Conservation (phyloP, 371 early-diverging fungal genomes). For the Parasitella parasitica region DNA sequence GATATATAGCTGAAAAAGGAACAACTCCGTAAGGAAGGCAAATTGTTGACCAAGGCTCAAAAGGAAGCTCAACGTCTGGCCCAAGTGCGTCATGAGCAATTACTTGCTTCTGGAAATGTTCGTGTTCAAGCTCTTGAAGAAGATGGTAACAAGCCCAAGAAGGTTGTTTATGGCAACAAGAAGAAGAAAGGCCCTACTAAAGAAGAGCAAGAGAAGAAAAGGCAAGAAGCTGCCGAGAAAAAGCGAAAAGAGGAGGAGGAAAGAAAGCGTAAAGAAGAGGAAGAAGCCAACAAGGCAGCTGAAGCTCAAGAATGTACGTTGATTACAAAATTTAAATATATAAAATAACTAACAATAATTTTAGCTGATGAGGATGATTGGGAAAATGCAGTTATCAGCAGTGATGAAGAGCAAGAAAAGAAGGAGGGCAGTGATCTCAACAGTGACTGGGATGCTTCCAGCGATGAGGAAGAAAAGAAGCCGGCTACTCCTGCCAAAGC, state of each 20-base stretch:
- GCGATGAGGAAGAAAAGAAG: slow-evolving; percentile 50
- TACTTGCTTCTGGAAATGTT: slow-evolving; percentile 74
- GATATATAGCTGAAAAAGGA: slow-evolving; percentile 71
- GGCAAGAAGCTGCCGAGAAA: slow-evolving; percentile 43
- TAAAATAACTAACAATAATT: not conserved
- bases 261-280: slow-evolving; percentile 45
- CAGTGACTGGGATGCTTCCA: slow-evolving; percentile 70
- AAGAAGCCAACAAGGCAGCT: slow-evolving; percentile 46
- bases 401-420: slow-evolving; percentile 37
- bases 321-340: not conserved
- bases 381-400: slow-evolving; percentile 52
- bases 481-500: slow-evolving; percentile 31
- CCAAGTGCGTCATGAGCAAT: slow-evolving; percentile 73
- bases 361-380: slow-evolving; percentile 46
- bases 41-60: slow-evolving; percentile 91
- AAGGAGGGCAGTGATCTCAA: slow-evolving; percentile 41
- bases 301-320: slow-evolving; percentile 42
- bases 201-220: slow-evolving; percentile 38
- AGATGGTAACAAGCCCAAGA: slow-evolving; percentile 43
- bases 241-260: slow-evolving; percentile 47
- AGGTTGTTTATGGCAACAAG: slow-evolving; percentile 51
- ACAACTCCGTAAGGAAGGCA: slow-evolving; percentile 89
- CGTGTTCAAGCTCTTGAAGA: slow-evolving; percentile 77
- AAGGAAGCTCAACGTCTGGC: slow-evolving; percentile 81
- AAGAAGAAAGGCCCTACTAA: slow-evolving; percentile 61